These are phyloP conservation scores for Acacia acuminata DNA, from an alignment of 306 rosid genomes.

Conservation along the genomic window DNA sequence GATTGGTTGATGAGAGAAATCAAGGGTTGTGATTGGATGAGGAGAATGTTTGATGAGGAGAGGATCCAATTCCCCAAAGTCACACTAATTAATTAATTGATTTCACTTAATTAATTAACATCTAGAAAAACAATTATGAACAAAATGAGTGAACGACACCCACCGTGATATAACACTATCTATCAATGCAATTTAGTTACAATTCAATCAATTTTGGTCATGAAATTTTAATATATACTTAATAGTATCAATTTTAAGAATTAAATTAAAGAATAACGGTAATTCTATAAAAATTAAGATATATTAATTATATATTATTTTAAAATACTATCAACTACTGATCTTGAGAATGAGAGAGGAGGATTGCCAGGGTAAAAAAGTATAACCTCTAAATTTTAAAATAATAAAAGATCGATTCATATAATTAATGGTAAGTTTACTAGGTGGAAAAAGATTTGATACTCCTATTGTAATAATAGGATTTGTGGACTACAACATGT, in stretches of 20 bases:
- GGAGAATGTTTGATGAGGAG: too few species aligned
- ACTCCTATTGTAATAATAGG: background rate
- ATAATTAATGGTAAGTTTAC: background rate
- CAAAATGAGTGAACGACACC: background rate
- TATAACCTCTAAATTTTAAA: background rate
- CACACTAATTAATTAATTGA: background rate
- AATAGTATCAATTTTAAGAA: background rate
- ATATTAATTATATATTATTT: too few species aligned
- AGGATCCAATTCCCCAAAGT: too few species aligned
- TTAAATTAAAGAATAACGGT: background rate
- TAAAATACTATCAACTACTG: background rate
- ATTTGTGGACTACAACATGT: too few species aligned
- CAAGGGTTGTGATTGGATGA: too few species aligned
- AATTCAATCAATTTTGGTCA: background rate
- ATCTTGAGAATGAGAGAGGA: background rate
- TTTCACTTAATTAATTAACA: background rate
- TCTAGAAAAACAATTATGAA: background rate
- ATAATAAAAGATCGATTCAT: too few species aligned
- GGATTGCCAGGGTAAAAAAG: background rate
- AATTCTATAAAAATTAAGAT: too few species aligned
- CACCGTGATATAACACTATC: background rate
- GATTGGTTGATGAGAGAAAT: too few species aligned
- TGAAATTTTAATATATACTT: background rate
- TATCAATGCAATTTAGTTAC: background rate
- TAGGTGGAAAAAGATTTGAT: background rate